Evolutionary conservation across 805 yeast species (phyloP).

Genomic region (Hanseniaspora hatyaiensis): DNA sequence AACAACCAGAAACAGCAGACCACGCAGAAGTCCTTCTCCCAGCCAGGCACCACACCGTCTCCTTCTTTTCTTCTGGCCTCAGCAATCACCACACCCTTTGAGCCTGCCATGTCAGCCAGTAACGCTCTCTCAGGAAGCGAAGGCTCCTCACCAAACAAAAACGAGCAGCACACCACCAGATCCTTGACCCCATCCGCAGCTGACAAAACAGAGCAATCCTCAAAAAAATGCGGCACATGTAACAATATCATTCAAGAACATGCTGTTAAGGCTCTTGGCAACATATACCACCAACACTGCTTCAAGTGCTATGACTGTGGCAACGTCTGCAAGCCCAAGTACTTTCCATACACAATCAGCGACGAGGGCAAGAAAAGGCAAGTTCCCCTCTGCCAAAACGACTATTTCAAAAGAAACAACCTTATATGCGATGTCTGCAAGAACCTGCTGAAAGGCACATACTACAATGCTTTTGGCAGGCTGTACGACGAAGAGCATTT

Average conservation of each 20-base stretch:
- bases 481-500: conserved; percentile 93
- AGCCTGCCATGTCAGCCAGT: too few relatives aligned
- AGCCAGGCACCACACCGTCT: too few relatives aligned
- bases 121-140: too few relatives aligned
- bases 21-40: too few relatives aligned
- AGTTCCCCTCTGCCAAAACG: conserved; percentile 76
- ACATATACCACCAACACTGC: conserved; percentile 75
- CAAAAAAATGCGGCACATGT: conserved; percentile 43
- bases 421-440: conserved; percentile 80
- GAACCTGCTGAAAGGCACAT: conserved; percentile 77
- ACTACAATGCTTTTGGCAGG: conserved; percentile 83
- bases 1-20: too few relatives aligned
- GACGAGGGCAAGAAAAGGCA: conserved; percentile 36
- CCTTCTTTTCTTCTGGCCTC: too few relatives aligned
- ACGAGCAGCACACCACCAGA: background rate
- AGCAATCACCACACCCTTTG: too few relatives aligned
- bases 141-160: background rate
- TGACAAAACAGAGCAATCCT: conserved; percentile 6
- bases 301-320: conserved; percentile 81
- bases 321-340: conserved; percentile 67
- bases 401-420: conserved; percentile 75
- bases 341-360: conserved; percentile 50
- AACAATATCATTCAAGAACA: conserved; percentile 50
- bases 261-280: conserved; percentile 71
- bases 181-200: background rate